These are phyloP conservation scores for Odonthalia washingtoniensis DNA, from an alignment of 31 red algal genomes.

Conservation along the genomic window DNA sequence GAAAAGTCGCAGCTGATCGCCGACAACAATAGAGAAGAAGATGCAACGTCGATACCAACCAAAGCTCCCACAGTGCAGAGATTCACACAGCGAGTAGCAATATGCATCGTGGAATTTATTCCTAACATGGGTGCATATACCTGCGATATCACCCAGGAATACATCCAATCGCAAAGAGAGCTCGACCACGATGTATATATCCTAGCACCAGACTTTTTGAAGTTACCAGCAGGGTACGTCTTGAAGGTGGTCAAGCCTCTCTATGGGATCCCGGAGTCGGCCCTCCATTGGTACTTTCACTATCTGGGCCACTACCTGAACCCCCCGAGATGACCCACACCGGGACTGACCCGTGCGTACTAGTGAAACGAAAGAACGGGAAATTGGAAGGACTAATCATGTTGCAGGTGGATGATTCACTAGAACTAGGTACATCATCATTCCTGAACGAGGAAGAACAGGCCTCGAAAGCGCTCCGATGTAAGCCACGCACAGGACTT, in stretches of 20 bases:
- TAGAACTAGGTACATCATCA: neutral
- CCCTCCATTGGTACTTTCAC: neutral
- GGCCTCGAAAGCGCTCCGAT: neutral
- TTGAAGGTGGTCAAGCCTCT: conserved; percentile 13
- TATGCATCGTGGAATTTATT: no score
- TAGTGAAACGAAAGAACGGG: neutral
- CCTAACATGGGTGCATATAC: no score
- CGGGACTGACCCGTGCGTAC: neutral
- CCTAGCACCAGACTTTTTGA: no score
- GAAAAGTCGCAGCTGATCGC: no score
- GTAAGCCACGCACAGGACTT: neutral
- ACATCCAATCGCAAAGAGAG: no score
- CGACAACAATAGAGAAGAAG: no score
- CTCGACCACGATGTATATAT: neutral
- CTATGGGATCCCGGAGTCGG: conserved; percentile 6
- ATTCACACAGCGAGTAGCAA: no score
- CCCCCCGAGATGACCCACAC: neutral
- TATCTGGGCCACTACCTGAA: neutral
- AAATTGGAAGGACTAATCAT: neutral
- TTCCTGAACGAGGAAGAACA: neutral
- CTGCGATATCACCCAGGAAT: no score
- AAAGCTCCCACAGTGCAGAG: no score
- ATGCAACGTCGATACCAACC: no score
- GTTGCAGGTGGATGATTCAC: conserved; percentile 14
- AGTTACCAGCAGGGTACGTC: neutral